Evolutionary conservation across 768 basidiomycete genomes (phyloP).

Genomic region (Auricularia sp.): DNA sequence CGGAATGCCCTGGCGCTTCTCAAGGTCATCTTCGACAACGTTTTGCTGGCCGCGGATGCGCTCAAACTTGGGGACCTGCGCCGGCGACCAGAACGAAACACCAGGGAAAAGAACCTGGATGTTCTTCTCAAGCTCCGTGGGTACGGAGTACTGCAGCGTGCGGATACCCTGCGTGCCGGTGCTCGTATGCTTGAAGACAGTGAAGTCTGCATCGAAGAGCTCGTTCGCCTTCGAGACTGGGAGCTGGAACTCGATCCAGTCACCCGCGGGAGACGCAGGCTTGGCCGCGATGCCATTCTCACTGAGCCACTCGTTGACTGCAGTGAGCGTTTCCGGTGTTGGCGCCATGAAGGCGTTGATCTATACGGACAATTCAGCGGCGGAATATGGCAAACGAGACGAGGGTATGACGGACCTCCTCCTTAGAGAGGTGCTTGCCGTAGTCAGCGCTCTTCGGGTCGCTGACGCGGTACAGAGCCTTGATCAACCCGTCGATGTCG

Average conservation of each 20-base stretch:
- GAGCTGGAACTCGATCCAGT: constrained; percentile 26
- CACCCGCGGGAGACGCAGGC: constrained; percentile 11
- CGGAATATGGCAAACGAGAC: background rate
- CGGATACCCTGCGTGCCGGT: background rate
- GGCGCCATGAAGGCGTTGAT: constrained; percentile 11
- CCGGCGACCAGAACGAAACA: background rate
- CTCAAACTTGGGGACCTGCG: background rate
- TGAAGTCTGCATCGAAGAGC: constrained; percentile 25
- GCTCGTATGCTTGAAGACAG: constrained; percentile 7
- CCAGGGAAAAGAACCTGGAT: background rate
- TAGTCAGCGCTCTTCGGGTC: background rate
- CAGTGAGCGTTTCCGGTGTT: constrained; percentile 2
- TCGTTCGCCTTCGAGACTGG: constrained; percentile 26
- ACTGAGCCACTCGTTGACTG: constrained; percentile 6
- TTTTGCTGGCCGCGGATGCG: background rate
- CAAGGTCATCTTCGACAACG: background rate
- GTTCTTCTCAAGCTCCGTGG: background rate
- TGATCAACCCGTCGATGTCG: background rate
- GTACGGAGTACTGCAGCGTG: constrained; percentile 1
- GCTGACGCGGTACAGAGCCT: background rate
- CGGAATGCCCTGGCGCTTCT: constrained; percentile 10
- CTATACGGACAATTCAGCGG: background rate
- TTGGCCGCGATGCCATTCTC: constrained; percentile 2
- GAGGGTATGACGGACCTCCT: background rate
- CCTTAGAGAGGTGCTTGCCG: background rate